Evolutionary conservation across 2,329 filamentous ascomycete genomes (phyloP), one percentile per base, ranked within the genome.

Genomic region (Diaporthe ilicicola): DNA sequence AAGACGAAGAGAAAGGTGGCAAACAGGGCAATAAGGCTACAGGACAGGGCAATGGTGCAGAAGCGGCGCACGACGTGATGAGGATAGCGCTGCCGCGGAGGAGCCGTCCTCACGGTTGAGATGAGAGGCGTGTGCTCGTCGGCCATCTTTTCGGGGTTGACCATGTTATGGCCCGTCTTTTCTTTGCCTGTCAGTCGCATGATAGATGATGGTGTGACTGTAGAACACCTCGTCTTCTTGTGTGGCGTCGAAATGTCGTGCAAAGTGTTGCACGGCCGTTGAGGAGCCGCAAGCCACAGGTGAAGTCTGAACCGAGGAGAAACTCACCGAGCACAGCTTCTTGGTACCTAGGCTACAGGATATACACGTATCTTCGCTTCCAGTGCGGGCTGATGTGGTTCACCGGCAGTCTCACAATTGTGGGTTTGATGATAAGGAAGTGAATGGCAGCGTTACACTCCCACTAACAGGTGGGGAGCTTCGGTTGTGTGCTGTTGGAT

Each of bases 41-140:
- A 90, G 39, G 87, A 81, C 61, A 89, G 82, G 27, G 87, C 85
- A 70, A 93, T 84, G 51, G 89, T 92, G 78, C 90, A 93, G 79
- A 92, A 89, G 70, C 90, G 89, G 64, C 91, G 90, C 55, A 91
- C 79, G 34, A 86, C 87, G 74, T 87, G 84, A 75, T 92, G 89
- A 54, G 84, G 84, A 76, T 91, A 91, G 75, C 90, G 84, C 74
- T 81, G 84, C 76, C 84, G 84, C 72, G 84, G 83, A 73, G 87
- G 79, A 71, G 84, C 84, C 75, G 91, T 84, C 22, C 78, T 86
- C 71, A 93, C 88, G 65, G 88, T 90, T 76, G 90, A 85, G 73
- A 94, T 87, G 75, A 94, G 85, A 70, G 92, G 92, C 64, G 91
- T 92, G 70, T 84, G 84, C 83, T 94, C 91, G 79, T 84, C 75